These are phyloP conservation scores for Microbotryum lychnidis-dioicae DNA, from an alignment of 1,284 basidiomycete genomes.

Conservation along the genomic window DNA sequence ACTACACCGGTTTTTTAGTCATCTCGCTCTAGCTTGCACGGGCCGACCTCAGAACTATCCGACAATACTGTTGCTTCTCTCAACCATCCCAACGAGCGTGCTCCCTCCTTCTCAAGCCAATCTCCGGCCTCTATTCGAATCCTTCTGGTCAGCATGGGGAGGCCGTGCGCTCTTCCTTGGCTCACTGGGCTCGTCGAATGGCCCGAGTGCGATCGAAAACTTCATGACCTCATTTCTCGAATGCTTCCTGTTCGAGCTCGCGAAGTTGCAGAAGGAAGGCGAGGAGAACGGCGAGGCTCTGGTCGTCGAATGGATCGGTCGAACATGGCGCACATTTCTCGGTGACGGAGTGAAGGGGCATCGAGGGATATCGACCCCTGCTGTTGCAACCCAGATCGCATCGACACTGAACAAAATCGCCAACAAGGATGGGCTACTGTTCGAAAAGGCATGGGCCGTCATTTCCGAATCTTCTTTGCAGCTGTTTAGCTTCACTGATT, in stretches of 20 bases:
- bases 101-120: slow-evolving; percentile 40
- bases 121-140: slow-evolving; percentile 51
- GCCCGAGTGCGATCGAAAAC: slow-evolving; percentile 45
- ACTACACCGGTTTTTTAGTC: slow-evolving; percentile 51
- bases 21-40: slow-evolving; percentile 63
- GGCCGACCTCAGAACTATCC: slow-evolving; percentile 70
- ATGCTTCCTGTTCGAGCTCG: slow-evolving; percentile 49
- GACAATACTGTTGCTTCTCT: slow-evolving; percentile 62
- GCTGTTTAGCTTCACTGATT: not conserved
- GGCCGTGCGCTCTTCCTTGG: slow-evolving; percentile 51
- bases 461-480: not conserved
- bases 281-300: slow-evolving; percentile 19
- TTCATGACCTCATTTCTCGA: slow-evolving; percentile 64
- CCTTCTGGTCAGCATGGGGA: slow-evolving; percentile 69
- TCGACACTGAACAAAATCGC: slow-evolving; percentile 7
- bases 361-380: slow-evolving; percentile 1
- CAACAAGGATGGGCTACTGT: not conserved
- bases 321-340: slow-evolving; percentile 10
- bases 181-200: slow-evolving; percentile 48
- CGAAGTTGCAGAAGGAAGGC: slow-evolving; percentile 45
- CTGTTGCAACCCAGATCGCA: slow-evolving; percentile 2
- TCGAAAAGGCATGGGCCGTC: slow-evolving; percentile 6
- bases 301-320: slow-evolving; percentile 16
- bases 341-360: not conserved
- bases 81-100: slow-evolving; percentile 57